These are phyloP conservation scores for Prunus campanulata DNA, from an alignment of 306 rosid species.

Conservation along the genomic window DNA sequence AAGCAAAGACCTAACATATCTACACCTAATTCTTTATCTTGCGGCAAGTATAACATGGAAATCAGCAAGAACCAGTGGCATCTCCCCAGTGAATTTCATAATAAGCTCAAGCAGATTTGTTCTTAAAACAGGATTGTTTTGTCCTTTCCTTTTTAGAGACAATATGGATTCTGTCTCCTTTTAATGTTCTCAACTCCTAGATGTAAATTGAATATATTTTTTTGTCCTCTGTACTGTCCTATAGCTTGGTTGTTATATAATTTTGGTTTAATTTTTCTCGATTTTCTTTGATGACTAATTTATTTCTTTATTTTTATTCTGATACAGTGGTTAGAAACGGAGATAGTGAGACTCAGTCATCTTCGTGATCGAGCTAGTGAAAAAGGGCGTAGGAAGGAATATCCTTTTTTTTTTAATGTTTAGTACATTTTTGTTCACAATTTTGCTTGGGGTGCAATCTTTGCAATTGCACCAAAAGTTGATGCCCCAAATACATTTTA, in stretches of 20 bases:
- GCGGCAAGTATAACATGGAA: background rate
- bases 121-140: background rate
- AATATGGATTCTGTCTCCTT: background rate
- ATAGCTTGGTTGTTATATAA: slow-evolving; percentile 8
- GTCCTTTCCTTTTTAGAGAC: background rate
- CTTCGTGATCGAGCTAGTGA: slow-evolving; percentile 99
- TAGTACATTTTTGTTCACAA: background rate
- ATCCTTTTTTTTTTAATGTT: slow-evolving; percentile 55
- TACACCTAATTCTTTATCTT: background rate
- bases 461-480: background rate
- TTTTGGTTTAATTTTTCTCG: slow-evolving; percentile 1
- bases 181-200: slow-evolving; percentile 5
- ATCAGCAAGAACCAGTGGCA: background rate
- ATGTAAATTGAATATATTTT: background rate
- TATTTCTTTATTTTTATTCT: slow-evolving; percentile 22
- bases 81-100: background rate
- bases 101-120: background rate
- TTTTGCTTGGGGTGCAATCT: background rate
- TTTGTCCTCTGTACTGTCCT: background rate
- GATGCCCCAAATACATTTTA: background rate
- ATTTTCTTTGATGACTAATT: slow-evolving; percentile 14
- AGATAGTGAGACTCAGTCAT: slow-evolving; percentile 82
- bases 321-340: slow-evolving; percentile 90
- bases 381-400: slow-evolving; percentile 90
- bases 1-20: background rate